Evolutionary conservation across 768 basidiomycete genomes (phyloP), one percentile per base, ranked within the genome.

Genomic region (Solioccasus polychromus): DNA sequence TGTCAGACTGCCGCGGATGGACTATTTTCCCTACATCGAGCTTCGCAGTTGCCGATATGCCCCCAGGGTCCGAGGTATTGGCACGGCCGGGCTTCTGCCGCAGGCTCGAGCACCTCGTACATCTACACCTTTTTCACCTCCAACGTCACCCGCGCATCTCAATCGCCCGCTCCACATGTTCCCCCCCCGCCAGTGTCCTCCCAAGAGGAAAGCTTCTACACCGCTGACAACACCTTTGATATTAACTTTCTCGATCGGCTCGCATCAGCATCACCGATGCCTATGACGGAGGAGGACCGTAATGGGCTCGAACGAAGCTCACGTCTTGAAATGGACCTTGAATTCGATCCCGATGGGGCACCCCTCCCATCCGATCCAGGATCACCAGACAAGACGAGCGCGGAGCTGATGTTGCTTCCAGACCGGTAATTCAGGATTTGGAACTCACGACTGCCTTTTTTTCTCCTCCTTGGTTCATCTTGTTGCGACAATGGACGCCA

Each of bases 1-100:
- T 83, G 83, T 53, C 74, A 75, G 54, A 75, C 74, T 18, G 79
- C 82, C 1, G 73, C 73, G 11, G 75, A 76, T 32, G 71, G 73
- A 35, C 60, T 77, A 29, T 64, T 69, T 54, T 51, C 66, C 6
- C 53, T 52, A 26, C 52, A 45, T 17, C 53, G 37, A 45, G 35
- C 29, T 29, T 59, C 47, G 17, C 58, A 44, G 14, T 44, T 48
- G 3, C 65, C 63, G 7, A 47, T 63, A 20, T 66, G 59, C 20
- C 74, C 75, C 5, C 70, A 74, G 50, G 73, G 73, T 6, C 66
- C 69, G 10, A 59, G 63, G 36, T 73, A 73, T 41, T 74, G 72
- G 72, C 71, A 72, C 40, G 54, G 59, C 20, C 45, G 45, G 1
- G 39, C 58, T 4, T 52, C 64, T 1, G 15, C 40, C 14, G 15